Evolutionary conservation across 345 rosid genomes (phyloP).

Genomic region (Syzygium grande): DNA sequence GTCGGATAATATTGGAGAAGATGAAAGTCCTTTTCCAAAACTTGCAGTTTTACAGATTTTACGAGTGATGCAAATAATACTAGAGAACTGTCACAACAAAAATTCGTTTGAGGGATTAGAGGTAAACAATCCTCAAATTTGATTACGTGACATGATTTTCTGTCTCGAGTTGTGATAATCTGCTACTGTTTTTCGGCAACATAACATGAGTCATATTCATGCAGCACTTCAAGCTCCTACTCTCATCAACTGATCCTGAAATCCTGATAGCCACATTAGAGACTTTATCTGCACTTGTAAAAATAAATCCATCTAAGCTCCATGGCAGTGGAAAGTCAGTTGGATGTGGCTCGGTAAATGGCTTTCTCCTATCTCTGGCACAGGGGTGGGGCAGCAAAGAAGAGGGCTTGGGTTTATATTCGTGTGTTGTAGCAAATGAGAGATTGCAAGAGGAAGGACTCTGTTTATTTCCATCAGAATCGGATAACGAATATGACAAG

Average conservation of each 20-base stretch:
- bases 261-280: slow-evolving; percentile 82
- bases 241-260: slow-evolving; percentile 94
- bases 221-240: slow-evolving; percentile 91
- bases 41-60: slow-evolving; percentile 79
- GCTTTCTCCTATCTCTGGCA: slow-evolving; percentile 79
- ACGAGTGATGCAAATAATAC: slow-evolving; percentile 77
- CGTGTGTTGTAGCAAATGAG: slow-evolving; percentile 86
- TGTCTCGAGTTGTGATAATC: background rate
- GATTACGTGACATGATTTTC: background rate
- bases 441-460: slow-evolving; percentile 78
- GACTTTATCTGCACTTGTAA: slow-evolving; percentile 81
- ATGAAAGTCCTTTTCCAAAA: slow-evolving; percentile 70
- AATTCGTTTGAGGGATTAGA: slow-evolving; percentile 89
- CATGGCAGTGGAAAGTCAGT: slow-evolving; percentile 80
- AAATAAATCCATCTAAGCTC: slow-evolving; percentile 80
- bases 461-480: slow-evolving; percentile 70
- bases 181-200: background rate
- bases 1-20: slow-evolving; percentile 65
- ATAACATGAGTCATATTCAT: background rate
- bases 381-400: slow-evolving; percentile 99
- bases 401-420: slow-evolving; percentile 90
- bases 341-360: slow-evolving; percentile 79
- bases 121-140: slow-evolving; percentile 30
- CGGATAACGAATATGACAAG: slow-evolving; percentile 45
- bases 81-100: slow-evolving; percentile 90